These are phyloP conservation scores for Phaseolus lunatus DNA, from an alignment of 306 rosid species.

Conservation along the genomic window DNA sequence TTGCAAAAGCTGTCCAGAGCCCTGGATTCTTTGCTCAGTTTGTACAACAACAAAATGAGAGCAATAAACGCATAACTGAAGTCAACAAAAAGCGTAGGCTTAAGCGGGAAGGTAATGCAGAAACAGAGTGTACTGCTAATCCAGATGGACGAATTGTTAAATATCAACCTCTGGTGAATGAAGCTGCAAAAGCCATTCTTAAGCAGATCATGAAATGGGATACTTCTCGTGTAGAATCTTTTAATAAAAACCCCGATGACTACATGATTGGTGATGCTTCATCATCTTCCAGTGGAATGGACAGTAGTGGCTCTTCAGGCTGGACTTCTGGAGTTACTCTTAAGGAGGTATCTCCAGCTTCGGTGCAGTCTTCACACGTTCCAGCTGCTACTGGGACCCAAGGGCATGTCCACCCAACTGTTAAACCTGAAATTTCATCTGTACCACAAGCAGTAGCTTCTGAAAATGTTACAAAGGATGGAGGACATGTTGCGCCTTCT, in stretches of 20 bases:
- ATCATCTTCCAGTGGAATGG: slow-evolving; percentile 61
- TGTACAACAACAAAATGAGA: slow-evolving; percentile 92
- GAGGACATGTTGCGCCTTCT: slow-evolving; percentile 54
- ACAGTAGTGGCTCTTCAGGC: slow-evolving; percentile 69
- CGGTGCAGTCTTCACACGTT: slow-evolving; percentile 59
- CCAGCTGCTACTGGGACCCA: slow-evolving; percentile 50
- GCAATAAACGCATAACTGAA: slow-evolving; percentile 79
- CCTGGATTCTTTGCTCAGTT: slow-evolving; percentile 96
- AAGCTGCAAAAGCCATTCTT: slow-evolving; percentile 79
- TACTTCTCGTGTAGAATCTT: slow-evolving; percentile 66
- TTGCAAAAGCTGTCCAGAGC: slow-evolving; percentile 97
- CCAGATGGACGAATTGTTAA: slow-evolving; percentile 89
- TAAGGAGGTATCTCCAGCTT: slow-evolving; percentile 76
- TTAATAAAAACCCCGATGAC: slow-evolving; percentile 54
- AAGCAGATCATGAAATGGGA: slow-evolving; percentile 80
- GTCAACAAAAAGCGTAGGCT: slow-evolving; percentile 89
- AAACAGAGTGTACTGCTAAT: slow-evolving; percentile 55
- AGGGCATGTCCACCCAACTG: slow-evolving; percentile 50
- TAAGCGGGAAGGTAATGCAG: slow-evolving; percentile 75
- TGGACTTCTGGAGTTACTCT: slow-evolving; percentile 75
- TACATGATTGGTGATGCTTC: slow-evolving; percentile 68
- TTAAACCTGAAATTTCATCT: slow-evolving; percentile 60
- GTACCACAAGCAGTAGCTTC: slow-evolving; percentile 56
- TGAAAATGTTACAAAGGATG: slow-evolving; percentile 53
- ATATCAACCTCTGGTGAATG: slow-evolving; percentile 82